A percentile compares a stretch with the other conserved stretches of the same genome.
phyloP scores from a whole-genome alignment of 495 filamentous ascomycete genomes.

The Beverwykella pulmonaria region DNA sequence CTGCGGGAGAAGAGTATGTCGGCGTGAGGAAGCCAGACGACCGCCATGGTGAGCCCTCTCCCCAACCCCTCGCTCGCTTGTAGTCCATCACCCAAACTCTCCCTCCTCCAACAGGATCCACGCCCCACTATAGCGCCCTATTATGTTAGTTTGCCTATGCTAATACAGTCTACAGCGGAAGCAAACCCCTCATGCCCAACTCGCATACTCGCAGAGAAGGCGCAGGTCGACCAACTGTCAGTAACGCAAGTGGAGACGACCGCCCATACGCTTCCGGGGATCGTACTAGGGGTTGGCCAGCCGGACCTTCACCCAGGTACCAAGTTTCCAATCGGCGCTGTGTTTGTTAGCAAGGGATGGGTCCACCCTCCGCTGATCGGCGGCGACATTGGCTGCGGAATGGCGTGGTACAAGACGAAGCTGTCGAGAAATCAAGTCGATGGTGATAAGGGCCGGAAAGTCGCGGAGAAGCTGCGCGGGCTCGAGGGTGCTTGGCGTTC shows the following conservation, averaged over 20 bases:
- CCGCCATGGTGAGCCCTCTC: neutral
- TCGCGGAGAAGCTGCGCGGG: constrained; percentile 46
- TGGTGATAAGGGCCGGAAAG: constrained; percentile 40
- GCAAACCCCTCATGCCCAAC: constrained; percentile 22
- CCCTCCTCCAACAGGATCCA: neutral
- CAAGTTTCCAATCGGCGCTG: constrained; percentile 48
- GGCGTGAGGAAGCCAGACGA: constrained; percentile 31
- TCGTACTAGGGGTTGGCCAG: constrained; percentile 45
- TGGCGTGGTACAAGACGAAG: constrained; percentile 47
- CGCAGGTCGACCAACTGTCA: constrained; percentile 41
- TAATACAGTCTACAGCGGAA: neutral
- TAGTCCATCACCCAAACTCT: no score
- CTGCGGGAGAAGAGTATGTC: constrained; percentile 45
- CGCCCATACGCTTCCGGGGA: constrained; percentile 42
- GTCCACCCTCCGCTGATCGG: constrained; percentile 49
- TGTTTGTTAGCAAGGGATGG: constrained; percentile 45
- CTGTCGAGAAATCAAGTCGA: constrained; percentile 42
- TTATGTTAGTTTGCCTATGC: neutral
- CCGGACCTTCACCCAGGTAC: constrained; percentile 49
- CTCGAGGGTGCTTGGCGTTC: constrained; percentile 46
- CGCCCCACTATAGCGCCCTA: neutral
- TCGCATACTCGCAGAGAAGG: constrained; percentile 35
- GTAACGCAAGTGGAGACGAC: constrained; percentile 42
- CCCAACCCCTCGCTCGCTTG: no score
- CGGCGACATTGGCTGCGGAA: constrained; percentile 50